Evolutionary conservation across 2,329 filamentous ascomycete species (phyloP).

Genomic region (Ascochyta koolunga): DNA sequence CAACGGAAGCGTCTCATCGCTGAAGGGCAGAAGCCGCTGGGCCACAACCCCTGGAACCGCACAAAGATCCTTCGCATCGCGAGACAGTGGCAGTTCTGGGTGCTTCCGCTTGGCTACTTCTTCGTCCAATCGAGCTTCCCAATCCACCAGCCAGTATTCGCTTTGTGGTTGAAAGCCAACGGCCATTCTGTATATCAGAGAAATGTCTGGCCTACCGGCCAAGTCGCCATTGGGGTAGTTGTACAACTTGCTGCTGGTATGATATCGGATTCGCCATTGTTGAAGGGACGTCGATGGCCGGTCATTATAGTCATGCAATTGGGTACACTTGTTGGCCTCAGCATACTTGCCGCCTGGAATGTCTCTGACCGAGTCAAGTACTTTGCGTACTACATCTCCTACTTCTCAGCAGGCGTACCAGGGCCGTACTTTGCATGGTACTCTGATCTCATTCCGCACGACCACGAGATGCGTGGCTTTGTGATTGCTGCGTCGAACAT

Average conservation of each 20-base stretch:
- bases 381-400: conserved; percentile 33
- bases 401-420: conserved; percentile 29
- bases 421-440: conserved; percentile 37
- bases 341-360: conserved; percentile 54
- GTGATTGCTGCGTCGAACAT: conserved; percentile 33
- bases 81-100: conserved; percentile 57
- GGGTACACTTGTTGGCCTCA: conserved; percentile 49
- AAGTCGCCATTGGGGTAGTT: conserved; percentile 53
- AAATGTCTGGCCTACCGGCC: conserved; percentile 56
- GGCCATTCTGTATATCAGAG: conserved; percentile 53
- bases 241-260: conserved; percentile 53
- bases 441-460: conserved; percentile 32
- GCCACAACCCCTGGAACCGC: conserved; percentile 45
- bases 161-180: conserved; percentile 56
- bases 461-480: conserved; percentile 36
- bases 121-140: conserved; percentile 41
- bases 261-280: conserved; percentile 32
- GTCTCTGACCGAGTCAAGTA: conserved; percentile 54
- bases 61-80: conserved; percentile 53
- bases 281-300: conserved; percentile 40
- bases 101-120: conserved; percentile 56
- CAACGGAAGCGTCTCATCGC: conserved; percentile 30
- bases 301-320: conserved; percentile 50
- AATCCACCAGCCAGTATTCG: conserved; percentile 27
- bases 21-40: conserved; percentile 43